A percentile compares a stretch with the other conserved stretches of the same genome.
Evolutionary conservation across 805 yeast genomes (phyloP).

Genomic region (Saccharomycopsis selenospora): DNA sequence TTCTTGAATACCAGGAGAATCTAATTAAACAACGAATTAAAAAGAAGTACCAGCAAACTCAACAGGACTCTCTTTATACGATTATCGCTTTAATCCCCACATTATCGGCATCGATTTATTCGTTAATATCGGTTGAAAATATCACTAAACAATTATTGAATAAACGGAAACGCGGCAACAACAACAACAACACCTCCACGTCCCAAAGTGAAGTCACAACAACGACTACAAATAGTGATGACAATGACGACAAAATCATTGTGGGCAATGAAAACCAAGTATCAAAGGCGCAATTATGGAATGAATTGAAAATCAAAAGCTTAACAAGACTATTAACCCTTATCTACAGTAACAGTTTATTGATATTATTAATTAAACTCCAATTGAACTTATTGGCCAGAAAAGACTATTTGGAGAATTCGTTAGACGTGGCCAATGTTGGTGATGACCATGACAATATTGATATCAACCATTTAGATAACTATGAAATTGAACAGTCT

Average conservation of each 20-base stretch:
- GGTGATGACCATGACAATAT: conserved; percentile 24
- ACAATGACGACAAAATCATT: neutral
- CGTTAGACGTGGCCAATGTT: conserved; percentile 58
- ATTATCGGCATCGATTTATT: conserved; percentile 55
- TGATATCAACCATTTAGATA: conserved; percentile 26
- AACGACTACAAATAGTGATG: conserved; percentile 8
- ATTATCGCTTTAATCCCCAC: conserved; percentile 78
- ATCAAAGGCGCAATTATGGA: conserved; percentile 72
- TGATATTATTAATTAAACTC: conserved; percentile 72
- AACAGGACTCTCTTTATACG: conserved; percentile 80
- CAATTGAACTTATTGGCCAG: conserved; percentile 88
- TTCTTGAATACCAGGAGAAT: conserved; percentile 48
- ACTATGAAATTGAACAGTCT: conserved; percentile 65
- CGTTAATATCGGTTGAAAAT: conserved; percentile 59
- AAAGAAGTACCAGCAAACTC: conserved; percentile 84
- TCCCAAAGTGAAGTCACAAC: conserved; percentile 10
- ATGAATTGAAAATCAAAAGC: conserved; percentile 66
- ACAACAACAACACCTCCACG: conserved; percentile 21
- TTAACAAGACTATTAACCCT: conserved; percentile 66
- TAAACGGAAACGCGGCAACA: conserved; percentile 33
- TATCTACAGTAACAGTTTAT: conserved; percentile 57
- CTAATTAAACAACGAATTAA: conserved; percentile 63
- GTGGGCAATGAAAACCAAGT: conserved; percentile 21
- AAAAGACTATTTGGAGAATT: conserved; percentile 73
- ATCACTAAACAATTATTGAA: conserved; percentile 55